phyloP scores from a whole-genome alignment of 257 asterid genomes.

The Rhazya stricta region DNA sequence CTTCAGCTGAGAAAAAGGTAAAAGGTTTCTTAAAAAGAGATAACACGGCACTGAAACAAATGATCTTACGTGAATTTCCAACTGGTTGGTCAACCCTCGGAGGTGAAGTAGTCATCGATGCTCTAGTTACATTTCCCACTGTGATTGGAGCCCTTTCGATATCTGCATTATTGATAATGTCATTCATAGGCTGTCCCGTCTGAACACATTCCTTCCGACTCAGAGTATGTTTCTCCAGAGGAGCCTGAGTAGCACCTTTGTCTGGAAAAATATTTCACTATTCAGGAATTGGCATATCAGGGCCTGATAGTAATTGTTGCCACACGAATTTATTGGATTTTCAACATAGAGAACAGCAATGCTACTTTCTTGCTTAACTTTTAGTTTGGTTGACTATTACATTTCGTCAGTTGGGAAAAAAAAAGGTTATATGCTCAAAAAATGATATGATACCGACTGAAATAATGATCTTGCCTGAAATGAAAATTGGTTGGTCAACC shows the following conservation, averaged over 20 bases:
- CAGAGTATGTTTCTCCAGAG: not conserved
- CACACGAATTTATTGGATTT: not conserved
- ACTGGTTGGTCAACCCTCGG: constrained; percentile 14
- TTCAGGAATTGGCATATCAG: not conserved
- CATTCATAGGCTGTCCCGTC: constrained; percentile 17
- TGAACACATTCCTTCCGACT: not conserved
- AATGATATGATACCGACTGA: not conserved
- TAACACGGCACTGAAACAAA: not conserved
- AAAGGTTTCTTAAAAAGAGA: not conserved
- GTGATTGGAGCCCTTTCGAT: constrained; percentile 19
- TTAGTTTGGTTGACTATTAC: too few relatives aligned
- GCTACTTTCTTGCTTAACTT: not conserved
- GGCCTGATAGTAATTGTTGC: not conserved
- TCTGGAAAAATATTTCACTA: not conserved
- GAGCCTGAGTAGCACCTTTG: not conserved
- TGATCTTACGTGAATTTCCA: constrained; percentile 38
- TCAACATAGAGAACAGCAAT: not conserved
- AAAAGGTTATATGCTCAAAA: not conserved
- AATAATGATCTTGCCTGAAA: not conserved
- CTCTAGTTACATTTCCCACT: constrained; percentile 15
- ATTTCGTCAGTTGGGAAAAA: not conserved
- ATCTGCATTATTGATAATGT: not conserved
- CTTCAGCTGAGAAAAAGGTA: not conserved
- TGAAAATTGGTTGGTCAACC: not conserved
- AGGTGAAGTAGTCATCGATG: constrained; percentile 14